Conservation (phyloP, 495 filamentous ascomycete genomes). For the Aspergillus diversus region DNA sequence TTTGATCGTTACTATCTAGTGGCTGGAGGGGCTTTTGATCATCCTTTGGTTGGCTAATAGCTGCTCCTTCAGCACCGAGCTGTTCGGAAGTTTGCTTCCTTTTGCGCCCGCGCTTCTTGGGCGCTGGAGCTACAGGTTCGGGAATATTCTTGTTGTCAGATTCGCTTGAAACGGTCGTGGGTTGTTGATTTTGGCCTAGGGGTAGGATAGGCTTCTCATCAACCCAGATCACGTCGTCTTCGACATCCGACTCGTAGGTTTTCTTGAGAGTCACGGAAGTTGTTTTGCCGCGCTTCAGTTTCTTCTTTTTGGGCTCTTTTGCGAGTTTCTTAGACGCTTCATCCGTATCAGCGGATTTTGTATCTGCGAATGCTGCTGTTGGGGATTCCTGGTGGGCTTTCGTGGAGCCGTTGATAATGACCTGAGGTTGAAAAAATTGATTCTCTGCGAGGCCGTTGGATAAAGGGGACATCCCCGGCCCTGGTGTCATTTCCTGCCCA, state of each 20-base stretch:
- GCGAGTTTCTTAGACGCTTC: constrained; percentile 15
- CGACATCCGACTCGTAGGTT: constrained; percentile 31
- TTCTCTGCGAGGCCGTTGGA: neutral
- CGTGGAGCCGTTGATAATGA: neutral
- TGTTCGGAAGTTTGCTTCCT: constrained; percentile 42
- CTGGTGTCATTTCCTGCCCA: neutral
- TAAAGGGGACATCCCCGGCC: neutral
- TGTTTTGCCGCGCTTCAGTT: constrained; percentile 44
- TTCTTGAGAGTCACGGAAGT: constrained; percentile 36
- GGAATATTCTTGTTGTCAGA: constrained; percentile 9
- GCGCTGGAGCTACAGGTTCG: constrained; percentile 22
- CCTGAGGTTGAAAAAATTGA: neutral
- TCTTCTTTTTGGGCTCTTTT: constrained; percentile 43
- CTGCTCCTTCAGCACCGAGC: constrained; percentile 8
- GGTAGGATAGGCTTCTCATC: constrained; percentile 32
- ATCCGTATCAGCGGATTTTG: neutral
- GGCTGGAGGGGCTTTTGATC: constrained; percentile 3
- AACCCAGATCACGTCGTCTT: constrained; percentile 45
- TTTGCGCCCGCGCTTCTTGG: constrained; percentile 53
- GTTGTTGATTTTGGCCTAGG: constrained; percentile 1
- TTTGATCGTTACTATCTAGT: neutral
- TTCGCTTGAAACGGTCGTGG: constrained; percentile 5
- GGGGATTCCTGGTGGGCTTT: neutral
- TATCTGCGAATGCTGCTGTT: neutral
- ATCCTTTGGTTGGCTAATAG: neutral